phyloP scores from a whole-genome alignment of 495 filamentous ascomycete genomes.

The Penicillium cosmopolitanum region DNA sequence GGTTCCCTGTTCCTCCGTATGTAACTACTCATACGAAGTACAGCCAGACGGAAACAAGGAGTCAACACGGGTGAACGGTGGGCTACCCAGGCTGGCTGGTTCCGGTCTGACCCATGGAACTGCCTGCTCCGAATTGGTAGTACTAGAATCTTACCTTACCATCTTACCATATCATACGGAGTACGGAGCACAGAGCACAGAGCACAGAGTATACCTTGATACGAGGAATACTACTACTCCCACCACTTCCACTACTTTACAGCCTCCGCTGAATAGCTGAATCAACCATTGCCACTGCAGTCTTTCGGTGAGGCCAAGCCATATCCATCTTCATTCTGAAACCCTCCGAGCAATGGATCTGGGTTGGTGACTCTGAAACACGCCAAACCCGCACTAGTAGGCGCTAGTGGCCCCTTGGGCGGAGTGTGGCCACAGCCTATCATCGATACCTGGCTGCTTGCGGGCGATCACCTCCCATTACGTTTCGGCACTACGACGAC shows the following conservation, averaged over 20 bases:
- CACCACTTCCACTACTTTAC: too few relatives aligned
- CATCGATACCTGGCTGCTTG: slow-evolving; percentile 22
- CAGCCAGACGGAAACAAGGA: not conserved
- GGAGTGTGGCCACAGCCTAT: slow-evolving; percentile 13
- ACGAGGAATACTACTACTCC: too few relatives aligned
- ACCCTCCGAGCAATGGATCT: slow-evolving; percentile 31
- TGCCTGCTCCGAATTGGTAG: too few relatives aligned
- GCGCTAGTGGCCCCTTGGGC: slow-evolving; percentile 24
- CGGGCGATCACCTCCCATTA: slow-evolving; percentile 3
- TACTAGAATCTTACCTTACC: too few relatives aligned
- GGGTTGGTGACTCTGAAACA: slow-evolving; percentile 29
- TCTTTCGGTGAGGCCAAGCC: slow-evolving; percentile 1
- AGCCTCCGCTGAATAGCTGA: not conserved
- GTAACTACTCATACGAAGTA: slow-evolving; percentile 1
- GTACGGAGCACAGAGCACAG: not conserved
- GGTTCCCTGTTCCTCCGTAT: slow-evolving; percentile 15
- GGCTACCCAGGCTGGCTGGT: slow-evolving; percentile 15
- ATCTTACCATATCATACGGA: not conserved
- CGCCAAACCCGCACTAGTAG: slow-evolving; percentile 26
- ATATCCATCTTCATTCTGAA: slow-evolving; percentile 24
- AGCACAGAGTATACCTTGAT: too few relatives aligned
- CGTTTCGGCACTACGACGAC: not conserved
- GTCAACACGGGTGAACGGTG: slow-evolving; percentile 31
- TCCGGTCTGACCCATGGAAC: slow-evolving; percentile 21
- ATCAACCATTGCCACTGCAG: not conserved